Base-by-base conservation (phyloP, 805 yeast genomes). In the Yamadazyma olivae region DNA sequence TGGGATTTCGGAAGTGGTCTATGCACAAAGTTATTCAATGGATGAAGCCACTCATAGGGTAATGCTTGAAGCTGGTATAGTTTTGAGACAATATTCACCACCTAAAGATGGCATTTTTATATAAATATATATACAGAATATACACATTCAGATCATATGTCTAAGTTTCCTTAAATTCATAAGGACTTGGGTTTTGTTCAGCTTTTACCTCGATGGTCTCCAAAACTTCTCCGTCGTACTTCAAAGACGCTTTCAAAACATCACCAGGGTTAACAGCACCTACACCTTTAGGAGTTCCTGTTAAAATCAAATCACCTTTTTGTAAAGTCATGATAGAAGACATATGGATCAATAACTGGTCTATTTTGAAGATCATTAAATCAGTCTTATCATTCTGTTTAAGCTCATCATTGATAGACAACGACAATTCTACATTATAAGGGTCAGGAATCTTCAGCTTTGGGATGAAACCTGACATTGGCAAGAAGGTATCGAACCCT, bases 251-350 rank as follows among this genome's bases (percentile, higher is more conserved):
- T 30, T 70, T 69, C 18, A 93, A 67, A 17, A 57, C 53, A 55
- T 93, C 98, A 7, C 97, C 98, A 0, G 95, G 85, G 5, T 58
- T 59, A 22, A 90, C 64, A 17, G 74, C 65, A 6, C 98, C 96
- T n/a, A 93, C 99, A 13, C 99, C 99, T 59, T 89, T 87, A 30
- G 99, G 99, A 1, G 99, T 93, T 13, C 99, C 99, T 1, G 99
- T 93, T 34, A 93, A 70, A 40, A 93, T 80, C 44, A 93, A 71
- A 54, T 93, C 99, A 20, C 96, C 96, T 36, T 86, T 81, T 50
- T 90, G 80, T 39, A 93, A 68, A 3, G 97, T 87, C 91, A 91
- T 91, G 50, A 87, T 80, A n/a, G 80, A 62, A 4, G 95, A 83
- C 79, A 90, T 83, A 34, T 83, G 77, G 37, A 84, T 74, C 43